phyloP scores from a whole-genome alignment of 2,329 filamentous ascomycete genomes.

The Ophiostoma ips region DNA sequence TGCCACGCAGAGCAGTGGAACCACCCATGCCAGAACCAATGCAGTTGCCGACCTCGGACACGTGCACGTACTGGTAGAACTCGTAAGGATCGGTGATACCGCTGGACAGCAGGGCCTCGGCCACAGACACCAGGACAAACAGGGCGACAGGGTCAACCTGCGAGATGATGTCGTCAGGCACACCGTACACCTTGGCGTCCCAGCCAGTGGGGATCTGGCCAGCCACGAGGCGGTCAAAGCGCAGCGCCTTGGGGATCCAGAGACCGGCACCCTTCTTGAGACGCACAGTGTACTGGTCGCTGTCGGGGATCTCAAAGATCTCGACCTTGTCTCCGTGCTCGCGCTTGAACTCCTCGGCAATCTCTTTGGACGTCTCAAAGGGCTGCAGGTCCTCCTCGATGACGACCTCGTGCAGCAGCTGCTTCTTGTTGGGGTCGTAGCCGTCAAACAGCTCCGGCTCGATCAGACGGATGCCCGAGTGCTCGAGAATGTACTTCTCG shows the following conservation, averaged over 20 bases:
- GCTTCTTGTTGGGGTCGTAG: slow-evolving; percentile 97
- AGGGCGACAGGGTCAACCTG: slow-evolving; percentile 96
- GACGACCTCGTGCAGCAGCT: slow-evolving; percentile 92
- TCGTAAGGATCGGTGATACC: slow-evolving; percentile 99
- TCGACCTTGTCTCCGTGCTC: slow-evolving; percentile 97
- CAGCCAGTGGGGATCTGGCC: slow-evolving; percentile 95
- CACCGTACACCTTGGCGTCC: slow-evolving; percentile 91
- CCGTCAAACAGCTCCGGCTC: slow-evolving; percentile 94
- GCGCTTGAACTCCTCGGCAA: slow-evolving; percentile 90
- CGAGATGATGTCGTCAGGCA: slow-evolving; percentile 93
- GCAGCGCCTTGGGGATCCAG: slow-evolving; percentile 90
- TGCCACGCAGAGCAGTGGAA: slow-evolving; percentile 78
- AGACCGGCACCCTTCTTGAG: slow-evolving; percentile 91
- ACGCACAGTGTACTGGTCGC: slow-evolving; percentile 85
- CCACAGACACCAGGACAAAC: slow-evolving; percentile 86
- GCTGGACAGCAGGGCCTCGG: slow-evolving; percentile 76
- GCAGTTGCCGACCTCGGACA: slow-evolving; percentile 96
- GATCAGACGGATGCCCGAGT: slow-evolving; percentile 93
- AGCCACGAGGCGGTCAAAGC: slow-evolving; percentile 93
- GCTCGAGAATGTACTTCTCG: slow-evolving; percentile 90
- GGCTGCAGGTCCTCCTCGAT: slow-evolving; percentile 95
- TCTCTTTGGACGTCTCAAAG: slow-evolving; percentile 95
- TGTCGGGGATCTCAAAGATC: slow-evolving; percentile 87
- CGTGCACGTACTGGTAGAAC: slow-evolving; percentile 98
- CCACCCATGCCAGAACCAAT: slow-evolving; percentile 98